Base-by-base conservation (phyloP, 176 grass and related monocot species). In the Pontederia crassipes region DNA sequence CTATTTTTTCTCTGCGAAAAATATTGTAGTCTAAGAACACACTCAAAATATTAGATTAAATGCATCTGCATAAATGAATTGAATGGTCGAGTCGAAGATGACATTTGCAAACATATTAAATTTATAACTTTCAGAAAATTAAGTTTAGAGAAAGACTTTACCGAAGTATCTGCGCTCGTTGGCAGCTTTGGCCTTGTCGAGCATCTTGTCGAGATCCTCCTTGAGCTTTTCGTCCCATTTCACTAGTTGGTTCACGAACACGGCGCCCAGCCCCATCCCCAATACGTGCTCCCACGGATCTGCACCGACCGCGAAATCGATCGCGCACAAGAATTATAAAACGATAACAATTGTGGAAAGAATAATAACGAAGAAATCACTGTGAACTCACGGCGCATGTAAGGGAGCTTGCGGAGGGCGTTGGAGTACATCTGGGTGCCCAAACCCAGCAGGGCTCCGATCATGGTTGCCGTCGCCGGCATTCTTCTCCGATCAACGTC, bases 341-440 rank as follows among this genome's bases (percentile, higher is more conserved):
- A 17, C 2, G 28, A 62, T 62, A 28, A 46, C 20, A 62, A 62
- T 62, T 15, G 35, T 28, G 27, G 10, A 7, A 15, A 48, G 4
- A 2, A 14, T 24, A 24, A 24, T 24, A 52, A 11, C 55, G 57
- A 28, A 2, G 17, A 5, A 40, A 40, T 40, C 11, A 0, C 15
- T 9, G 59, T 11, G 45, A 9, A 32, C 6, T 46, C 72, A 96
- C 92, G 92, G 69, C 92, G 81, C 93, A 98, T 98, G 81, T 98
- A 92, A n/a, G 93, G 93, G 32, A 98, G 81, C 79, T 98, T 98
- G 62, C 93, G 93, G 59, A 98, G 93, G 79, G 81, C 87, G 79
- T 98, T 98, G 79, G 93, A 98, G 74, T 98, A 98, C 87, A 98
- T 71, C 84, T 92, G 87, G 59, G 87, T 92, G 67, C 87, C 77